These are phyloP conservation scores for Diaporthe sp. DNA, from an alignment of 2,329 filamentous ascomycete genomes.

Conservation along the genomic window DNA sequence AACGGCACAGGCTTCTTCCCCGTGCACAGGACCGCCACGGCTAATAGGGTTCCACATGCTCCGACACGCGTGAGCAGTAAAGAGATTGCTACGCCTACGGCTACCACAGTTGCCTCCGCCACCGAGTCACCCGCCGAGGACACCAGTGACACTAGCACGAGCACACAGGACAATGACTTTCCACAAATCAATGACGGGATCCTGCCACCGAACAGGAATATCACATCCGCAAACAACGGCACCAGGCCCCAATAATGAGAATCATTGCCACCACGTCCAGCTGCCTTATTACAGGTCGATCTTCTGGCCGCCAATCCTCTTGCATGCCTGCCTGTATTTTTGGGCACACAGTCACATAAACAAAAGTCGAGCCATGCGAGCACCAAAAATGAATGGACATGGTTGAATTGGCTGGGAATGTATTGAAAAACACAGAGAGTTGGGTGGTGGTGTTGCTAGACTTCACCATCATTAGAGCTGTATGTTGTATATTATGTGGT, in stretches of 20 bases:
- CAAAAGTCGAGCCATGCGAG: too few relatives aligned
- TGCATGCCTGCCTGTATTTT: background rate
- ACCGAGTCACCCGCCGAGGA: background rate
- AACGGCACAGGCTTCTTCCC: conserved; percentile 18
- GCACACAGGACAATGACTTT: background rate
- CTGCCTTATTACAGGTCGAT: too few relatives aligned
- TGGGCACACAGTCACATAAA: too few relatives aligned
- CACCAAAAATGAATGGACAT: too few relatives aligned
- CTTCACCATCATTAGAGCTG: background rate
- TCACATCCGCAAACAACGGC: background rate
- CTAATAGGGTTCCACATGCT: background rate
- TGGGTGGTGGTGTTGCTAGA: background rate
- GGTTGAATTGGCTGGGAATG: too few relatives aligned
- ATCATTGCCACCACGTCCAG: too few relatives aligned
- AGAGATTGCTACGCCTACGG: background rate
- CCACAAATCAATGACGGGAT: background rate
- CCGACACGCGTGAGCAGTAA: background rate
- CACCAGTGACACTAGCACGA: background rate
- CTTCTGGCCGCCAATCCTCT: too few relatives aligned
- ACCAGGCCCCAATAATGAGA: background rate
- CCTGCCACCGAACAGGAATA: background rate
- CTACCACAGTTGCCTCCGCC: background rate
- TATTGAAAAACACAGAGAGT: too few relatives aligned
- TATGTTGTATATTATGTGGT: background rate
- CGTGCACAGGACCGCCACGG: background rate